These are phyloP conservation scores for Sporisorium scitamineum DNA, from an alignment of 1,284 basidiomycete genomes.

Conservation along the genomic window DNA sequence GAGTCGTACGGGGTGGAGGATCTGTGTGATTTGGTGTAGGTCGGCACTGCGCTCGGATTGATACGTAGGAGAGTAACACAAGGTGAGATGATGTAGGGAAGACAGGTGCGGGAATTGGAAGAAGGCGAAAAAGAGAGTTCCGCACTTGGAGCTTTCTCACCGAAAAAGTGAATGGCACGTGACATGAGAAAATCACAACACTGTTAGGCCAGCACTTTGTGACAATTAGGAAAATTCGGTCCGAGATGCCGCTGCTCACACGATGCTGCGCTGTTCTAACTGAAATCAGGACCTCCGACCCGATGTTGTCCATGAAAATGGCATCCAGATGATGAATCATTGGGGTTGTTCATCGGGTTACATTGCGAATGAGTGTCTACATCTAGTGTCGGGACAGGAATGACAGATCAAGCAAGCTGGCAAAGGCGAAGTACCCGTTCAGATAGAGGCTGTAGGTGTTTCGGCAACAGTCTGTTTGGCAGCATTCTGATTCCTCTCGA, in stretches of 20 bases:
- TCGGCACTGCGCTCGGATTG: background rate
- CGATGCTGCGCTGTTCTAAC: background rate
- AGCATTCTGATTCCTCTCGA: constrained; percentile 27
- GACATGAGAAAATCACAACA: background rate
- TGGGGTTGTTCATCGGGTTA: no score
- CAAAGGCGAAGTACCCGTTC: background rate
- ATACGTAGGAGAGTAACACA: background rate
- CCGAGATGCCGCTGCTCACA: background rate
- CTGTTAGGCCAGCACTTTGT: background rate
- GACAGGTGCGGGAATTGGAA: background rate
- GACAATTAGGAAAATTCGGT: background rate
- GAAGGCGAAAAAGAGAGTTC: constrained; percentile 7
- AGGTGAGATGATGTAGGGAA: background rate
- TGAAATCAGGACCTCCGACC: background rate
- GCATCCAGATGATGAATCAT: no score
- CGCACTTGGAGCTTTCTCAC: background rate
- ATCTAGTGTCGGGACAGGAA: background rate
- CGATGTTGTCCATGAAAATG: background rate
- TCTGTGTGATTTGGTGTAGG: background rate
- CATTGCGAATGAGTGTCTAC: background rate
- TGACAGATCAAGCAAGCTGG: background rate
- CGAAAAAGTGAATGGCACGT: constrained; percentile 20
- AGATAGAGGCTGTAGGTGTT: constrained; percentile 4
- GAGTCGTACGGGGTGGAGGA: background rate
- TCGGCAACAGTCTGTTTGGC: constrained; percentile 5